phyloP scores from a whole-genome alignment of 768 basidiomycete genomes.

The Tylopilus rubrobrunneus region DNA sequence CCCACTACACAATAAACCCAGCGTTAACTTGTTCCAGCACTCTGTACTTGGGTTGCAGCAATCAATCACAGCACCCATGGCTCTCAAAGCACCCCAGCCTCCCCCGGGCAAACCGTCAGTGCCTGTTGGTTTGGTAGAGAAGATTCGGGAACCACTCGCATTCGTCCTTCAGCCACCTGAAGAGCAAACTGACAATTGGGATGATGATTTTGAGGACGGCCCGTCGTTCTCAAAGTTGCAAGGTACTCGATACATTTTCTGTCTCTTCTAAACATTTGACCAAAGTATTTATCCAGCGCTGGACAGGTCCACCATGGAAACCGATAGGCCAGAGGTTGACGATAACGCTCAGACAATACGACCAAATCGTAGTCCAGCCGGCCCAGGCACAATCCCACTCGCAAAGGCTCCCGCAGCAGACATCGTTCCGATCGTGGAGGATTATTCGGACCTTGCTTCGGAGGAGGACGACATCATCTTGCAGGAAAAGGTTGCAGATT shows the following conservation, averaged over 20 bases:
- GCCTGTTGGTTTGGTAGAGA: slow-evolving; percentile 34
- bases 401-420: slow-evolving; percentile 59
- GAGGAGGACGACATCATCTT: slow-evolving; percentile 72
- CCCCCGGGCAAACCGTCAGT: slow-evolving; percentile 18
- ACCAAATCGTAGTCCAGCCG: slow-evolving; percentile 66
- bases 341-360: slow-evolving; percentile 81
- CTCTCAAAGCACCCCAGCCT: slow-evolving; percentile 20
- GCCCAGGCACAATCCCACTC: slow-evolving; percentile 46
- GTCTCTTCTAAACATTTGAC: neutral
- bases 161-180: slow-evolving; percentile 71
- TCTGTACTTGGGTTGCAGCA: slow-evolving; percentile 34
- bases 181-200: slow-evolving; percentile 95
- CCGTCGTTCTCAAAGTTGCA: slow-evolving; percentile 85
- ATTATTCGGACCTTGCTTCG: slow-evolving; percentile 85
- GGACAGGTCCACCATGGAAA: slow-evolving; percentile 56
- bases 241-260: slow-evolving; percentile 29
- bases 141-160: slow-evolving; percentile 51
- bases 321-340: slow-evolving; percentile 53
- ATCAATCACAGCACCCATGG: slow-evolving; percentile 31
- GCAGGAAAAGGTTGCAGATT: slow-evolving; percentile 77
- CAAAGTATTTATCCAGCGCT: slow-evolving; percentile 40
- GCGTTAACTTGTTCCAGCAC: slow-evolving; percentile 26
- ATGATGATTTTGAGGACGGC: slow-evolving; percentile 95
- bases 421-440: slow-evolving; percentile 74
- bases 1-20: slow-evolving; percentile 25